phyloP scores from a whole-genome alignment of 805 yeast genomes.

The Priceomyces castillae region DNA sequence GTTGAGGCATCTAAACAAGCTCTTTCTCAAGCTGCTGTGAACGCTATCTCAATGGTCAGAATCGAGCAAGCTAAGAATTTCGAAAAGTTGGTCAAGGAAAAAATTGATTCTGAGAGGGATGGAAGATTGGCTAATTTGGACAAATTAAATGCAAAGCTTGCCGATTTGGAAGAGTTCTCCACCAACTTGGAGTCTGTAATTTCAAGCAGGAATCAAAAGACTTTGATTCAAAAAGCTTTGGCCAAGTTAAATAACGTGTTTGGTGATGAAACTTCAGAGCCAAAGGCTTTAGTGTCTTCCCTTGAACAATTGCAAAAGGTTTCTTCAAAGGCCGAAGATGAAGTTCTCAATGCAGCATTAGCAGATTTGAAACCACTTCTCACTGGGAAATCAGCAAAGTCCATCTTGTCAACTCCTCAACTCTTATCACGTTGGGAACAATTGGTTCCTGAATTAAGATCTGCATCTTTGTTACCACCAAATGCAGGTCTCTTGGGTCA shows the following conservation, averaged over 20 bases:
- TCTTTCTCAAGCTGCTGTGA: constrained; percentile 68
- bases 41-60: constrained; percentile 65
- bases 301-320: constrained; percentile 34
- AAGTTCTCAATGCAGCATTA: constrained; percentile 32
- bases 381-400: constrained; percentile 35
- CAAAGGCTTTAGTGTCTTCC: constrained; percentile 31
- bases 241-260: constrained; percentile 32
- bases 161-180: constrained; percentile 54
- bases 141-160: constrained; percentile 54
- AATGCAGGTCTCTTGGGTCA: constrained; percentile 96
- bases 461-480: constrained; percentile 87
- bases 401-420: constrained; percentile 76
- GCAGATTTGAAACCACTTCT: constrained; percentile 34
- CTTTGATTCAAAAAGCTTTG: constrained; percentile 30
- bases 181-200: constrained; percentile 39
- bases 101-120: constrained; percentile 51
- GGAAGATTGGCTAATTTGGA: constrained; percentile 72
- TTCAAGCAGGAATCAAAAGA: constrained; percentile 31
- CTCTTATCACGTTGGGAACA: constrained; percentile 75
- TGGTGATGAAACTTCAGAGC: constrained; percentile 18
- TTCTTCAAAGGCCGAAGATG: constrained; percentile 27
- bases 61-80: constrained; percentile 61
- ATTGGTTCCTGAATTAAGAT: constrained; percentile 80
- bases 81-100: constrained; percentile 30
- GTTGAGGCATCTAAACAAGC: constrained; percentile 64